phyloP scores from a whole-genome alignment of 768 basidiomycete species.

The Paxillus involutus region DNA sequence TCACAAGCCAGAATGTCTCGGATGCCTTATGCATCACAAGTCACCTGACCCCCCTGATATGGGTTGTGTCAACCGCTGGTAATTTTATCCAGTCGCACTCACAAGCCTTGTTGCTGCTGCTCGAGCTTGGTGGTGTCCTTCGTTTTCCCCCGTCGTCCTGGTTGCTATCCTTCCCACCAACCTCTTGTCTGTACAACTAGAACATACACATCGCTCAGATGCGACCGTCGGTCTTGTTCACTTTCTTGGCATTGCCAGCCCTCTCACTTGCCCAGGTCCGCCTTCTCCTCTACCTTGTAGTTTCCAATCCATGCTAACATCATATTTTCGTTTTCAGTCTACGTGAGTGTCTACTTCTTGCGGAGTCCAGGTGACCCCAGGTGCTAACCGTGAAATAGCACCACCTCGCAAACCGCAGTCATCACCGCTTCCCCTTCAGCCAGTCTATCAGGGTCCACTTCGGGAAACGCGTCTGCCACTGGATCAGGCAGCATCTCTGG shows the following conservation, averaged over 20 bases:
- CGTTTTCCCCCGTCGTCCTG: background rate
- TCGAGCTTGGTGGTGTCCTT: background rate
- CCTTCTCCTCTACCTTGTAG: background rate
- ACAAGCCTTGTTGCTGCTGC: background rate
- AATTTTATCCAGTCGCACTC: background rate
- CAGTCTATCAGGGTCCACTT: slow-evolving; percentile 18
- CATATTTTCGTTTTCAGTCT: slow-evolving; percentile 14
- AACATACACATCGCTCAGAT: slow-evolving; percentile 10
- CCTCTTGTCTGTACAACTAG: background rate
- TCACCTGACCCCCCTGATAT: slow-evolving; percentile 8
- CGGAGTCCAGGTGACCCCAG: slow-evolving; percentile 26
- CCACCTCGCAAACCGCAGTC: slow-evolving; percentile 41
- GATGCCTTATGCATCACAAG: background rate
- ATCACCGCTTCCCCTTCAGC: slow-evolving; percentile 44
- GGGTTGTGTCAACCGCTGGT: background rate
- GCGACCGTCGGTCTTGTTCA: slow-evolving; percentile 32
- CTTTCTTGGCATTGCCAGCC: slow-evolving; percentile 28
- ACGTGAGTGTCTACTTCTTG: slow-evolving; percentile 39
- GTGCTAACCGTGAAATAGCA: slow-evolving; percentile 42
- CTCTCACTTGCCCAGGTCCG: slow-evolving; percentile 34
- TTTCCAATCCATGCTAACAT: background rate
- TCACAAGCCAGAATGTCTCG: background rate
- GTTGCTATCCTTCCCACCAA: background rate
- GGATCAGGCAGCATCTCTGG: slow-evolving; percentile 23
- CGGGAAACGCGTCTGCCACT: slow-evolving; percentile 18